Base-by-base conservation (phyloP, 768 basidiomycete genomes). In the Leccinum subgranulosum region DNA sequence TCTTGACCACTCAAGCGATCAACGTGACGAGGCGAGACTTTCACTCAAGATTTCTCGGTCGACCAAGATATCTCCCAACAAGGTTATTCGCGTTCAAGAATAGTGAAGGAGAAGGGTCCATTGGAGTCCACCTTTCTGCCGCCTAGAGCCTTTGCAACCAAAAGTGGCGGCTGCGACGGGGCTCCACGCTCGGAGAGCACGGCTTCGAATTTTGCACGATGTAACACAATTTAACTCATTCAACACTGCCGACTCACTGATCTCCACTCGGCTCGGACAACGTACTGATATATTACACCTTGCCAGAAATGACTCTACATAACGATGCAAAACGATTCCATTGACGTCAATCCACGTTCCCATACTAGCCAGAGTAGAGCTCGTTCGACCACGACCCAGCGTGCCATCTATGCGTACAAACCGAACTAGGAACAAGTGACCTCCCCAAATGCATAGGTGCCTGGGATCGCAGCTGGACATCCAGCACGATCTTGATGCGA, bases 401-500 rank as follows among this genome's bases (percentile, higher is more conserved):
- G 55, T 51, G 60, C 36, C 28, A 3, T 15, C 27, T 34, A 34
- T 34, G 14, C 21, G 8, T 55, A 65, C 60, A 57, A 62, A 68
- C 28, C 57, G 46, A 41, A 48, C 63, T 65, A 77, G 15, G 69
- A 69, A 63, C 77, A 78, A 53, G 41, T 61, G 21, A 76, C 64
- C 15, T 66, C 71, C 19, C 75, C 77, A 60, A 82, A 82, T 43
- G 73, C 70, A 56, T 82, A 82, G 17, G 59, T 71, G 2, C 81
- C 81, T 21, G 80, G 80, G 53, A 82, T 68, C 19, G 78, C 77
- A 36, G 57, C 63, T 17, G 66, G 65, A 57, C 81, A 81, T 0
- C 81, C 79, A 29, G 66, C 65, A 29, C 73, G 71, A 64, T 82
- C 81, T 54, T 74, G 71, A 63, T 82, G 79, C 8, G 81, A 82